These are phyloP conservation scores for Podospora bellae-mahoneyi DNA, from an alignment of 495 filamentous ascomycete genomes.

Conservation along the genomic window DNA sequence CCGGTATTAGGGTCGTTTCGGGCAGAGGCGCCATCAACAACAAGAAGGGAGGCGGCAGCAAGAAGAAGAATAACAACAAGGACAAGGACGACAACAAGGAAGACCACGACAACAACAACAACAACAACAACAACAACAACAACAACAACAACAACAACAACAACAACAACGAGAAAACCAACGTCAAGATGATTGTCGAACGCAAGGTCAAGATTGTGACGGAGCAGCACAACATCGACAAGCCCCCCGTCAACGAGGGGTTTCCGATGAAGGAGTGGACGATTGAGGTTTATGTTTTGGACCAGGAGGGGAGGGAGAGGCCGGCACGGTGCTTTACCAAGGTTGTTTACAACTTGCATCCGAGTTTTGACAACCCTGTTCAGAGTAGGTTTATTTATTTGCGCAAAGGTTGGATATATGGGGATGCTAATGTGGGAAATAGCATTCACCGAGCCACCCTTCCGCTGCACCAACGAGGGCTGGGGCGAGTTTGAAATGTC, in stretches of 20 bases:
- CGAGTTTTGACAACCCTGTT: constrained; percentile 77
- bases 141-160: background rate
- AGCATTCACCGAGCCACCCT: constrained; percentile 82
- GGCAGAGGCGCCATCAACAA: no score
- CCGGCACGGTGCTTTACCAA: constrained; percentile 85
- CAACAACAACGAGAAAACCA: background rate
- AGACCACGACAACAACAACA: no score
- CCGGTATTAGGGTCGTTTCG: no score
- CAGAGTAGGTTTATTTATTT: constrained; percentile 63
- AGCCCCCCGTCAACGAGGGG: constrained; percentile 74
- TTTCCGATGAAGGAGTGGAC: constrained; percentile 85
- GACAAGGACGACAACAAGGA: no score
- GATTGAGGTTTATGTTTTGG: constrained; percentile 59
- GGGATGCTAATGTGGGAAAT: constrained; percentile 13
- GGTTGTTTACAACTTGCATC: constrained; percentile 87
- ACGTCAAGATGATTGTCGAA: constrained; percentile 34
- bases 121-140: background rate
- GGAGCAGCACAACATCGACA: constrained; percentile 78
- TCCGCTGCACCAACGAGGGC: constrained; percentile 86
- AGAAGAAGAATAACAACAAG: background rate
- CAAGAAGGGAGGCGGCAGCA: no score
- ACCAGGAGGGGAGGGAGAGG: constrained; percentile 62
- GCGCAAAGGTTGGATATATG: constrained; percentile 3
- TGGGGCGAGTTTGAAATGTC: constrained; percentile 99
- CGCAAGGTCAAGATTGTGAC: constrained; percentile 89